A percentile compares a stretch with the other conserved stretches of the same genome.
Evolutionary conservation across 208 protist genomes (phyloP).

Genomic region (Wallacemonas sp.): DNA sequence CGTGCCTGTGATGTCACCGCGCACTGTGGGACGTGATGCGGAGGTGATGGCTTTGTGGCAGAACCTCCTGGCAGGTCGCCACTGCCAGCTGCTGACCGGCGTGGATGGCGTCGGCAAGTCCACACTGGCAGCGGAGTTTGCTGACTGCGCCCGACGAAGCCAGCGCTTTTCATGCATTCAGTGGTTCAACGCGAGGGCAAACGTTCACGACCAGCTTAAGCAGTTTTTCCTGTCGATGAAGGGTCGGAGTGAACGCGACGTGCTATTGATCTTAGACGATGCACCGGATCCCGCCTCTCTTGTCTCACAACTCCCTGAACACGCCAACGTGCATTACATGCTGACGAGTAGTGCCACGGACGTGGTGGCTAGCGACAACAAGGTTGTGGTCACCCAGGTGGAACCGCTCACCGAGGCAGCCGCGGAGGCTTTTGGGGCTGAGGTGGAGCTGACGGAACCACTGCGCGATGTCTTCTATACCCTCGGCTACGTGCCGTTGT

Average conservation of each 20-base stretch:
- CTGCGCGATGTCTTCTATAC: conserved; percentile 27
- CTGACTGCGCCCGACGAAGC: conserved; percentile 61
- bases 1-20: conserved; percentile 45
- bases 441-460: conserved; percentile 20
- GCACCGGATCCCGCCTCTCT: conserved; percentile 27
- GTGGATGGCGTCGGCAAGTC: conserved; percentile 88
- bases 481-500: conserved; percentile 70
- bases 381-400: conserved; percentile 24
- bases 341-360: conserved; percentile 47
- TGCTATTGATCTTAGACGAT: conserved; percentile 84
- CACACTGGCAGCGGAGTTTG: conserved; percentile 81
- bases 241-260: conserved; percentile 70
- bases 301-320: conserved; percentile 41
- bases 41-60: conserved; percentile 83
- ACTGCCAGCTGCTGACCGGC: conserved; percentile 63
- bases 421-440: conserved; percentile 34
- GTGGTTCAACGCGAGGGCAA: conserved; percentile 63
- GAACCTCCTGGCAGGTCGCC: conserved; percentile 64
- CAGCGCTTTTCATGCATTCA: conserved; percentile 85
- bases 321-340: conserved; percentile 63
- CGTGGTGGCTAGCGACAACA: conserved; percentile 14
- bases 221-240: conserved; percentile 77
- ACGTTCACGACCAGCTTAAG: conserved; percentile 32
- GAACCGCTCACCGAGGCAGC: conserved; percentile 32
- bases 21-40: conserved; percentile 55